A percentile compares a stretch with the other conserved stretches of the same genome.
Evolutionary conservation across 352 stramenopile species (phyloP).

Genomic region (Pythium dissimile): DNA sequence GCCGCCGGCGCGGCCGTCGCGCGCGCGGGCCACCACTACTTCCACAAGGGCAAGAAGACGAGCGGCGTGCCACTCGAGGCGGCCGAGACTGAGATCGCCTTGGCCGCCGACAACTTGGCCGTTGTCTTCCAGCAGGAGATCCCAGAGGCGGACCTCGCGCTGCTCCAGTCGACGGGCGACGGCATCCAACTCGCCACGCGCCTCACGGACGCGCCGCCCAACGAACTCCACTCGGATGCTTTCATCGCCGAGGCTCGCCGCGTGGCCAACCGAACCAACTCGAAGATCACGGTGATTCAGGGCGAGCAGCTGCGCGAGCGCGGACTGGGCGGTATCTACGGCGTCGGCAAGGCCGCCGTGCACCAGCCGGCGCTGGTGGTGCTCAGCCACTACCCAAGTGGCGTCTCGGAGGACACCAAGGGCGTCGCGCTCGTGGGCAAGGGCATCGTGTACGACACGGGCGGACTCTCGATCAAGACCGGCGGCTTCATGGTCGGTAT

Average conservation of each 20-base stretch:
- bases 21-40: conserved; percentile 42
- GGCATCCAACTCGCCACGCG: conserved; percentile 82
- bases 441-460: conserved; percentile 97
- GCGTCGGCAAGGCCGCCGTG: conserved; percentile 88
- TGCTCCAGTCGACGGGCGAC: conserved; percentile 63
- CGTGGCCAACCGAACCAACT: conserved; percentile 57
- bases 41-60: conserved; percentile 41
- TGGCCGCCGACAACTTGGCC: conserved; percentile 37
- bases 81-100: conserved; percentile 18
- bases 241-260: conserved; percentile 83
- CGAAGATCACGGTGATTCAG: conserved; percentile 76
- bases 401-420: conserved; percentile 26
- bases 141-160: conserved; percentile 22
- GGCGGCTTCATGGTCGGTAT: conserved; percentile 87
- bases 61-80: conserved; percentile 31
- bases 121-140: conserved; percentile 52
- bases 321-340: conserved; percentile 92
- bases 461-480: conserved; percentile 93
- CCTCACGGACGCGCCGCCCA: conserved; percentile 88
- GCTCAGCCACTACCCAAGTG: conserved; percentile 74
- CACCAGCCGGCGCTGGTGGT: conserved; percentile 90
- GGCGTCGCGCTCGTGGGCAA: conserved; percentile 91
- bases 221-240: conserved; percentile 88
- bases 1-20: conserved; percentile 53
- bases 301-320: conserved; percentile 87